Percentiles rank a stretch among this genome's conserved stretches.
These are phyloP conservation scores for Ruellia speciosa DNA, from an alignment of 305 asterid species.

Conservation along the genomic window DNA sequence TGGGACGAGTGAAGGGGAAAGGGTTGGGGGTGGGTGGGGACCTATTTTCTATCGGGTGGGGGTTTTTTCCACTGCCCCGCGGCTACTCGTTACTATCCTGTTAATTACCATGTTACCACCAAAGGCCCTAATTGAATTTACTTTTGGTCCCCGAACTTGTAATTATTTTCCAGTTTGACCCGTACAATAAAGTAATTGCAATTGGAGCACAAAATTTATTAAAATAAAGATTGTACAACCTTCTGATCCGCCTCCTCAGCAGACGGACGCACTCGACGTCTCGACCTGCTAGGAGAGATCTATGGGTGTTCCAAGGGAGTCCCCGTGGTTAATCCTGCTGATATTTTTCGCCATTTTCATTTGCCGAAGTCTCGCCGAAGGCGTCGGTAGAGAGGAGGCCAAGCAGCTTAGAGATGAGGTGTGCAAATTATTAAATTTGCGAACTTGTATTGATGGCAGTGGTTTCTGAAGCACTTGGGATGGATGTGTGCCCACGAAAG, in stretches of 20 bases:
- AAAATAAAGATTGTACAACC: background rate
- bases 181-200: background rate
- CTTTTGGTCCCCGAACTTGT: background rate
- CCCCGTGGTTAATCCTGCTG: constrained; percentile 33
- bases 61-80: too few relatives aligned
- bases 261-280: constrained; percentile 7
- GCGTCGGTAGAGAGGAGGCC: constrained; percentile 71
- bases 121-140: background rate
- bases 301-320: constrained; percentile 51
- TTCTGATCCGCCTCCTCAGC: constrained; percentile 2
- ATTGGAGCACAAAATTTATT: background rate
- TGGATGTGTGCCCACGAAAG: constrained; percentile 2
- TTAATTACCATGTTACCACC: too few relatives aligned
- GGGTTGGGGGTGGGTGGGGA: too few relatives aligned
- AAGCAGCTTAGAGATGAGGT: constrained; percentile 88
- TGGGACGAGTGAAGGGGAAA: too few relatives aligned
- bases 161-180: background rate
- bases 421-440: background rate
- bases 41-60: too few relatives aligned
- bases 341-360: constrained; percentile 34
- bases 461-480: constrained; percentile 12
- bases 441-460: constrained; percentile 6
- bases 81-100: too few relatives aligned
- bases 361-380: constrained; percentile 42
- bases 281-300: constrained; percentile 23